phyloP scores from a whole-genome alignment of 805 yeast genomes.

The Ogataea neopini region DNA sequence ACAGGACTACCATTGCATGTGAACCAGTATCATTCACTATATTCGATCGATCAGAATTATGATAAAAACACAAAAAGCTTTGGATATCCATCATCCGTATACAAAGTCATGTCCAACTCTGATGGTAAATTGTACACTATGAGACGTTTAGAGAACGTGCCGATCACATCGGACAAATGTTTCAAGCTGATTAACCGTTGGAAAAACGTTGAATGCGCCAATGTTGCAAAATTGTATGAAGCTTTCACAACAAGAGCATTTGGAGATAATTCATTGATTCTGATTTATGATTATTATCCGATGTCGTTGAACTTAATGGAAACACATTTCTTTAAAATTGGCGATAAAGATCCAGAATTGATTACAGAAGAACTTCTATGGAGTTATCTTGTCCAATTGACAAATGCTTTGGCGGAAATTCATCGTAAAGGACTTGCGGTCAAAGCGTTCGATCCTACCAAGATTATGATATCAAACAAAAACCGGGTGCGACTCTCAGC shows the following conservation, averaged over 20 bases:
- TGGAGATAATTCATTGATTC: slow-evolving; percentile 72
- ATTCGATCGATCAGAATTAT: slow-evolving; percentile 65
- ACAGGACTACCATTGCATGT: slow-evolving; percentile 71
- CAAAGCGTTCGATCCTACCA: slow-evolving; percentile 61
- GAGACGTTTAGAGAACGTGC: slow-evolving; percentile 67
- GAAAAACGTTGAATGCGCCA: slow-evolving; percentile 56
- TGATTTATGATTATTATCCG: slow-evolving; percentile 87
- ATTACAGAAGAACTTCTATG: slow-evolving; percentile 70
- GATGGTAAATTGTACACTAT: slow-evolving; percentile 80
- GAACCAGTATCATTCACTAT: slow-evolving; percentile 80
- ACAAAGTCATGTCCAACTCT: slow-evolving; percentile 74
- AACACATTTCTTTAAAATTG: slow-evolving; percentile 52
- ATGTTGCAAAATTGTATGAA: slow-evolving; percentile 68
- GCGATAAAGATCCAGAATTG: slow-evolving; percentile 43
- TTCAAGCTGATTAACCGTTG: slow-evolving; percentile 66
- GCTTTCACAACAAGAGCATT: slow-evolving; percentile 87
- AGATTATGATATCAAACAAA: slow-evolving; percentile 70
- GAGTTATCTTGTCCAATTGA: slow-evolving; percentile 74
- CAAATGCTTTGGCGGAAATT: slow-evolving; percentile 63
- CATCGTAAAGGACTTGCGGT: slow-evolving; percentile 68
- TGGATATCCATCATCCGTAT: slow-evolving; percentile 61
- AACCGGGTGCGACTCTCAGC: slow-evolving; percentile 72
- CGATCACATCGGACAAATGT: slow-evolving; percentile 55
- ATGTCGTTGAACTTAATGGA: slow-evolving; percentile 69
- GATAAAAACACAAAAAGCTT: slow-evolving; percentile 42